Base-by-base conservation (phyloP, 768 basidiomycete species). In the Polyporus arcularius region DNA sequence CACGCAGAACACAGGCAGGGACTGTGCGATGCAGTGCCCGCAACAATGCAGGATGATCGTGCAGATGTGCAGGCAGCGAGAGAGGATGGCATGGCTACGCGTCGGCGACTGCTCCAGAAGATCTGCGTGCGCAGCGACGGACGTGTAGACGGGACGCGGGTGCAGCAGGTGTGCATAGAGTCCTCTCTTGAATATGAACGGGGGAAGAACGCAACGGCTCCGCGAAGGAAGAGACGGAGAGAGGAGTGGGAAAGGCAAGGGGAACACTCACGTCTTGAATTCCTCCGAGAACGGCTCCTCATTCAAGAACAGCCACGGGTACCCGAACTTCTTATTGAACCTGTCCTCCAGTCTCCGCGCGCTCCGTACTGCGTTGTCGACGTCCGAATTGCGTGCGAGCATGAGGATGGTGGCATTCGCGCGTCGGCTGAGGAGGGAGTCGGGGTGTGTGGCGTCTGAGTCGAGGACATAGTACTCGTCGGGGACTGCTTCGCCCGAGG, bases 301-400 rank as follows among this genome's bases (percentile, higher is more conserved):
- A 70, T 96, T 96, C 61, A 98, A 77, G 73, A 97, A 90, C 32
- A 93, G 87, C 72, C 91, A 96, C 5, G 93, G 92, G 69, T 97
- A 96, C 18, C 82, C 80, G 65, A 84, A 89, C 58, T 80, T 82
- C 38, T 79, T 76, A 74, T 97, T 97, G 78, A 97, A 97, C 39
- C 90, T 79, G 68, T 92, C 88, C 75, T 98, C 96, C 75, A 94
- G 75, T 71, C 89, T 83, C 62, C 83, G 82, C 64, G 94, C 85
- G 60, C 87, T 89, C 42, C 74, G 73, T 56, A 89, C 73, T 49
- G 87, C 82, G 16, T 80, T 79, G 15, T 79, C 64, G 10, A 88
- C 64, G 59, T 92, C 89, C 32, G 75, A 74, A 69, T 91, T 92
- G 39, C 88, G 79, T 18, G 83, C 87, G 40, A 98, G 84, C 74